Conservation (phyloP, 768 basidiomycete genomes). For the Cantharellus anzutake region DNA sequence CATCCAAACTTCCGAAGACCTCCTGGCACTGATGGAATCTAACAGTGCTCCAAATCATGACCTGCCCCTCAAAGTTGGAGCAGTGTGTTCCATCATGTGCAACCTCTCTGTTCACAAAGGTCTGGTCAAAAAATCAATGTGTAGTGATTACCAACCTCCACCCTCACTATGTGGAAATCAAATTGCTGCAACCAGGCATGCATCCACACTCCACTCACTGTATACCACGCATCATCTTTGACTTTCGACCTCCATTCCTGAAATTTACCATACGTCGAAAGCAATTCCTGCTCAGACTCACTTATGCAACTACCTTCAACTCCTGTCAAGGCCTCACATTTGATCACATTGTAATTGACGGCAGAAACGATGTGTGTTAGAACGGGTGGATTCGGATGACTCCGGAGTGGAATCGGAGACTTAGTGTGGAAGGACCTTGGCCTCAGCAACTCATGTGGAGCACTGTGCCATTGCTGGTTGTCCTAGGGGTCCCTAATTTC, state of each 20-base stretch:
- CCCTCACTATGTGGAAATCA: constrained; percentile 10
- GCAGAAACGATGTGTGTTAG: constrained; percentile 21
- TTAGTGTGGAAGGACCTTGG: no score
- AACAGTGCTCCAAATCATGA: constrained; percentile 14
- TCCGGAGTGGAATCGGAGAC: no score
- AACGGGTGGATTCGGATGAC: no score
- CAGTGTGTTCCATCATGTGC: constrained; percentile 19
- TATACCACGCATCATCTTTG: neutral
- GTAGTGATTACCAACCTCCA: constrained; percentile 19
- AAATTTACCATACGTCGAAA: constrained; percentile 1
- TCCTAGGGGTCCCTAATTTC: no score
- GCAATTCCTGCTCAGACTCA: constrained; percentile 2
- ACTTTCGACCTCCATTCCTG: neutral
- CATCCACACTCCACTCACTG: neutral
- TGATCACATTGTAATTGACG: constrained; percentile 20
- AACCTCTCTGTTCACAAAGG: constrained; percentile 22
- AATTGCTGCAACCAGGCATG: constrained; percentile 8
- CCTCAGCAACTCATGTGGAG: no score
- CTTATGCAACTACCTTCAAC: constrained; percentile 7
- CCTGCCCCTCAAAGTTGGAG: constrained; percentile 17
- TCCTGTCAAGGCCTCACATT: constrained; percentile 8
- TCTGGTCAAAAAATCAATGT: constrained; percentile 23
- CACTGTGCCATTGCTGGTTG: no score
- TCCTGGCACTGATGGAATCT: constrained; percentile 10
- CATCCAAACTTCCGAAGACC: constrained; percentile 7